Evolutionary conservation across 768 basidiomycete genomes (phyloP).

Genomic region (Daedalea quercina): DNA sequence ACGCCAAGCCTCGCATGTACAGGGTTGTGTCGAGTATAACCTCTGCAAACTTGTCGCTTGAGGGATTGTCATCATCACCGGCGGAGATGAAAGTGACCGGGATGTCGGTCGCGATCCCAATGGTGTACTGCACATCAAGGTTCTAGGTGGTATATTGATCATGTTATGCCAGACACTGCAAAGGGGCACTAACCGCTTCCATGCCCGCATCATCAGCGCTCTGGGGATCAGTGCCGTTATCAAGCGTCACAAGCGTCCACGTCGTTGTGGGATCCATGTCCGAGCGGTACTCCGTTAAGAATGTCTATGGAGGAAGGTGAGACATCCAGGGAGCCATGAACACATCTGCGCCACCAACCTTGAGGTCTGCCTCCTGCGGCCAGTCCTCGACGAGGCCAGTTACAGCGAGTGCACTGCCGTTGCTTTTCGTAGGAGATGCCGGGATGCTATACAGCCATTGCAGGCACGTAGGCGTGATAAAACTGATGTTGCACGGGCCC

Average conservation of each 20-base stretch:
- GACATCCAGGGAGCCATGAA: conserved; percentile 33
- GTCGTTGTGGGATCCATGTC: conserved; percentile 13
- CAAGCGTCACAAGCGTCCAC: conserved; percentile 26
- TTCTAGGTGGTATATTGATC: conserved; percentile 2
- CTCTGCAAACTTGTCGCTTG: conserved; percentile 42
- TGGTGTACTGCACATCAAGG: conserved; percentile 14
- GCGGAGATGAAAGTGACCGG: conserved; percentile 11
- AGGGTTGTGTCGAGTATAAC: conserved; percentile 37
- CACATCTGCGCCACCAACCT: conserved; percentile 22
- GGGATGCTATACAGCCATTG: conserved; percentile 24
- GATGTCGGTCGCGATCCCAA: conserved; percentile 13
- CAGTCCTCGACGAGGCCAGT: conserved; percentile 26
- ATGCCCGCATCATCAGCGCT: conserved; percentile 38
- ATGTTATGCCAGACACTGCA: background rate
- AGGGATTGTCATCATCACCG: conserved; percentile 27
- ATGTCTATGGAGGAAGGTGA: conserved; percentile 26
- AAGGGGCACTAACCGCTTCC: conserved; percentile 47
- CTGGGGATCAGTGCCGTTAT: conserved; percentile 49
- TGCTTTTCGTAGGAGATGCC: conserved; percentile 13
- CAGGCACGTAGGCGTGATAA: conserved; percentile 26
- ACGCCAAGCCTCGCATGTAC: conserved; percentile 14
- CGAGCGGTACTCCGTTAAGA: conserved; percentile 27
- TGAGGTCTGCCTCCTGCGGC: conserved; percentile 22
- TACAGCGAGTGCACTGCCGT: conserved; percentile 25
- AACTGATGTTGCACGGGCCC: conserved; percentile 21